Conservation (phyloP, 1,284 basidiomycete species). For the Malassezia japonica region DNA sequence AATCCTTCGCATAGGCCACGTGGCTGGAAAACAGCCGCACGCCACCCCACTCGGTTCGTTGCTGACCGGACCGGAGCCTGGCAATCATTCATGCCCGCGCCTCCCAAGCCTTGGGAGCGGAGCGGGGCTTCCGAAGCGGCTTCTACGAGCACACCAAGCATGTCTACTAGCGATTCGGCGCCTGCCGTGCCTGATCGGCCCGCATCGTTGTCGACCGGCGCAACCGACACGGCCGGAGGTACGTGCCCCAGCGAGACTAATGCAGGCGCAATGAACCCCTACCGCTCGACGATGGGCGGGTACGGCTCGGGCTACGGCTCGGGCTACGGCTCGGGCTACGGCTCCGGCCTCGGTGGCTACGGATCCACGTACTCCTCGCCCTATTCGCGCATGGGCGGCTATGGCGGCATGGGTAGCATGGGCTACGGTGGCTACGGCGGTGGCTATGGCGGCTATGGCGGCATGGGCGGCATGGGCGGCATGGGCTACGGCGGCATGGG, state of each 20-base stretch:
- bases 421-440: not conserved
- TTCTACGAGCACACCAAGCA: slow-evolving; percentile 15
- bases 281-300: slow-evolving; percentile 1
- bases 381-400: slow-evolving; percentile 38
- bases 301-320: slow-evolving; percentile 28
- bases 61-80: too few relatives aligned
- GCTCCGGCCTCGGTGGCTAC: slow-evolving; percentile 23
- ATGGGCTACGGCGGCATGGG: slow-evolving; percentile 28
- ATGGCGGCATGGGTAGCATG: slow-evolving; percentile 21
- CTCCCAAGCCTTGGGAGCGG: slow-evolving; percentile 47
- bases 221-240: slow-evolving; percentile 1
- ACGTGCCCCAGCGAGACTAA: not conserved
- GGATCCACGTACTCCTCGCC: slow-evolving; percentile 37
- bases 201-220: slow-evolving; percentile 19
- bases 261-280: not conserved
- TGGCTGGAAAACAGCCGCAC: too few relatives aligned
- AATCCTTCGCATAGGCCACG: too few relatives aligned
- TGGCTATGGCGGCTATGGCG: slow-evolving; percentile 35
- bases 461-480: slow-evolving; percentile 31
- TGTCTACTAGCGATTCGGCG: slow-evolving; percentile 9
- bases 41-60: too few relatives aligned
- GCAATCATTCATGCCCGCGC: slow-evolving; percentile 32
- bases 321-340: slow-evolving; percentile 31
- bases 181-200: slow-evolving; percentile 43
- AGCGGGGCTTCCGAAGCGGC: slow-evolving; percentile 25